A percentile compares a stretch with the other conserved stretches of the same genome.
Conservation (phyloP, 2,329 filamentous ascomycete genomes). For the Hysterium pulicare region DNA sequence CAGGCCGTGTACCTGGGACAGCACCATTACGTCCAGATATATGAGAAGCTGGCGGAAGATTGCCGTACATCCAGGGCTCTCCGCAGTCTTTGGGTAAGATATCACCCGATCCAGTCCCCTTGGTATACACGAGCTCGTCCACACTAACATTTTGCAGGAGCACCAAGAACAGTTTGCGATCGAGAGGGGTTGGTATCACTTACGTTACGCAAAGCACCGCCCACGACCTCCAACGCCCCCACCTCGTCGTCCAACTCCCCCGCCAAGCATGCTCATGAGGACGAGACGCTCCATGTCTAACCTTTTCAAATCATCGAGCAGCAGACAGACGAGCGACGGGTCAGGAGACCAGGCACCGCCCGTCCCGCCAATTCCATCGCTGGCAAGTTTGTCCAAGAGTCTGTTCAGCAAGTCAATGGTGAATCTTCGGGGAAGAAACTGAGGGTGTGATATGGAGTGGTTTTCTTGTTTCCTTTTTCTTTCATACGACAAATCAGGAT, state of each 20-base stretch:
- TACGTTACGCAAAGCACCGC: not conserved
- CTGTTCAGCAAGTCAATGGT: not conserved
- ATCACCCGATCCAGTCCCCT: too few relatives aligned
- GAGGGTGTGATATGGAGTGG: not conserved
- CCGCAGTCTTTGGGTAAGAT: too few relatives aligned
- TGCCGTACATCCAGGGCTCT: too few relatives aligned
- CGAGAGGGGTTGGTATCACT: too few relatives aligned
- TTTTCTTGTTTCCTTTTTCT: not conserved
- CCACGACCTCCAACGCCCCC: not conserved
- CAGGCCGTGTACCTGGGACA: too few relatives aligned
- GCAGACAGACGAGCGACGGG: not conserved
- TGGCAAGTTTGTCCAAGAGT: not conserved
- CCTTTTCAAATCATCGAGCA: too few relatives aligned
- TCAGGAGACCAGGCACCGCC: not conserved
- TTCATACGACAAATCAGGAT: slow-evolving; percentile 23
- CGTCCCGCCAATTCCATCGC: slow-evolving; percentile 1
- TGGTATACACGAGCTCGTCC: too few relatives aligned
- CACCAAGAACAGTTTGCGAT: too few relatives aligned
- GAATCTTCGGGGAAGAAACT: not conserved
- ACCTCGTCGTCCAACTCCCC: not conserved
- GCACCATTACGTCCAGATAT: too few relatives aligned
- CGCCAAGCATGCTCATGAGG: not conserved
- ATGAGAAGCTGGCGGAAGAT: too few relatives aligned
- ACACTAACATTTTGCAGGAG: too few relatives aligned
- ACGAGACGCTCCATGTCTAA: too few relatives aligned